Conservation (phyloP, 768 basidiomycete genomes). For the Leccinum barrowsii region DNA sequence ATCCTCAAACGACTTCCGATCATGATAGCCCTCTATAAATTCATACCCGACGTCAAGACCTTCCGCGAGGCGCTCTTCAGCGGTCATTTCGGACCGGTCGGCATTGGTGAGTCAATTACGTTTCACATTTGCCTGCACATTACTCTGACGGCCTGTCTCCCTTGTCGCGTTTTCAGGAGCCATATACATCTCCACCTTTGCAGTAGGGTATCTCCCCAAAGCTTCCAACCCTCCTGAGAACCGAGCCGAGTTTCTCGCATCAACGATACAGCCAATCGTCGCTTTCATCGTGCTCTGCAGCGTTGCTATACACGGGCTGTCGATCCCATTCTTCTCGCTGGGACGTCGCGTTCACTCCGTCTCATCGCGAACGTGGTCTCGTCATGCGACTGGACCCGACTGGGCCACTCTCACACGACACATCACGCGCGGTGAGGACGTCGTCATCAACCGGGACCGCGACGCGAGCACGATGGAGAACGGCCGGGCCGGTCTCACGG, state of each 20-base stretch:
- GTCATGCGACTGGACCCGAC: conserved; percentile 69
- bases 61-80: conserved; percentile 90
- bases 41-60: conserved; percentile 96
- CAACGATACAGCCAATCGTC: conserved; percentile 87
- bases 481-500: conserved; percentile 33
- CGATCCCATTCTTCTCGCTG: conserved; percentile 93
- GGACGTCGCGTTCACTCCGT: conserved; percentile 82
- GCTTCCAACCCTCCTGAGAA: conserved; percentile 44
- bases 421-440: conserved; percentile 67
- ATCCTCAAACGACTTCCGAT: conserved; percentile 78
- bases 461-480: conserved; percentile 47
- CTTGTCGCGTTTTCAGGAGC: conserved; percentile 49
- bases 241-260: conserved; percentile 63
- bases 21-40: conserved; percentile 81
- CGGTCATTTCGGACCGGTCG: conserved; percentile 93
- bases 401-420: conserved; percentile 79
- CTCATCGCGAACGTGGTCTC: conserved; percentile 83
- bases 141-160: not conserved
- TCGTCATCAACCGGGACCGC: conserved; percentile 82
- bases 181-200: conserved; percentile 88
- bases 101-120: conserved; percentile 48
- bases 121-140: not conserved
- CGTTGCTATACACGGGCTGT: conserved; percentile 83
- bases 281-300: conserved; percentile 93
- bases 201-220: conserved; percentile 54